phyloP scores from a whole-genome alignment of 768 basidiomycete species.

The Hebeloma cylindrosporum region DNA sequence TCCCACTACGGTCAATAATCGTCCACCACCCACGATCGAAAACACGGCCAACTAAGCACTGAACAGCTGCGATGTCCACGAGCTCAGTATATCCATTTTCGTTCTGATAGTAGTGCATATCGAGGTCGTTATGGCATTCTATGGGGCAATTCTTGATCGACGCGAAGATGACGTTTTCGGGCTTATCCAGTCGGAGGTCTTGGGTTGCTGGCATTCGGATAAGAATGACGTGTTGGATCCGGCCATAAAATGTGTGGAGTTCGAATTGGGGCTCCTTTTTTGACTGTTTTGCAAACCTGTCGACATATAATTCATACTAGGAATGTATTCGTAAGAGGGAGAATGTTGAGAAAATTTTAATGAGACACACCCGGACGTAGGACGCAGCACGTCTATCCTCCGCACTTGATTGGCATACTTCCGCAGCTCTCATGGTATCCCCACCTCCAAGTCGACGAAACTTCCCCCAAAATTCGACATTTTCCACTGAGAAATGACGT shows the following conservation, averaged over 20 bases:
- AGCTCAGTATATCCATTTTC: slow-evolving; percentile 18
- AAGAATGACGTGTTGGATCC: slow-evolving; percentile 31
- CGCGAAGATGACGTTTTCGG: slow-evolving; percentile 24
- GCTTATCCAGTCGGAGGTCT: slow-evolving; percentile 13
- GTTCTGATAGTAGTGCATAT: slow-evolving; percentile 22
- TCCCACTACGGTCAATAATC: slow-evolving; percentile 25
- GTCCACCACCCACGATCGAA: slow-evolving; percentile 20
- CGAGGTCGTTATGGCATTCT: slow-evolving; percentile 9
- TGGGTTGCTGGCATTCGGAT: slow-evolving; percentile 20
- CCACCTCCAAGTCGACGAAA: slow-evolving; percentile 27
- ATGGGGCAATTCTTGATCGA: slow-evolving; percentile 21
- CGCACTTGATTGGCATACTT: slow-evolving; percentile 3
- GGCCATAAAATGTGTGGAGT: slow-evolving; percentile 30
- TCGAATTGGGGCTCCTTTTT: slow-evolving; percentile 12
- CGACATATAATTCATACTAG: slow-evolving; percentile 35
- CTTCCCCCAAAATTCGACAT: slow-evolving; percentile 24
- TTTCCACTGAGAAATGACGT: background rate
- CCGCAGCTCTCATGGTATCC: slow-evolving; percentile 27
- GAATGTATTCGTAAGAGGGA: slow-evolving; percentile 1
- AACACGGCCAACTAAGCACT: slow-evolving; percentile 28
- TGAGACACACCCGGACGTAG: slow-evolving; percentile 32
- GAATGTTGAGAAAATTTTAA: background rate
- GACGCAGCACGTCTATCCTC: slow-evolving; percentile 30
- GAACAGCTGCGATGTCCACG: slow-evolving; percentile 27
- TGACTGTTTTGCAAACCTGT: slow-evolving; percentile 21